A percentile compares a stretch with the other conserved stretches of the same genome.
phyloP scores from a whole-genome alignment of 805 yeast species.

The Metschnikowia bowlesiae region DNA sequence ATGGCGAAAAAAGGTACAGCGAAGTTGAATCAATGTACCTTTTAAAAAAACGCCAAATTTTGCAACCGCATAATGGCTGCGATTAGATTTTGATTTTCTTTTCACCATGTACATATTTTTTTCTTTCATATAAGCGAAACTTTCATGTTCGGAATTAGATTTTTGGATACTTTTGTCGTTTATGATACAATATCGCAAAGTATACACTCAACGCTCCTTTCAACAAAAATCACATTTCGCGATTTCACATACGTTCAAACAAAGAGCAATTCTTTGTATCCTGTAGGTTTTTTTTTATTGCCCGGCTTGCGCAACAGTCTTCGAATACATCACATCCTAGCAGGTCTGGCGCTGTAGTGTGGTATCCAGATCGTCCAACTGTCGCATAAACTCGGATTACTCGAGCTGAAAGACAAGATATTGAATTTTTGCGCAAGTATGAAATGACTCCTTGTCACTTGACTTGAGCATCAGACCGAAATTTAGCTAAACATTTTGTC shows the following conservation, averaged over 20 bases:
- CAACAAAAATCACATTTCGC: too few species aligned
- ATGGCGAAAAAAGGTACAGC: neutral
- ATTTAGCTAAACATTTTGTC: neutral
- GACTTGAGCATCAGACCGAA: neutral
- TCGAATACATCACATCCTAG: neutral
- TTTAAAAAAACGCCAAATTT: neutral
- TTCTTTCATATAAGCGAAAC: neutral
- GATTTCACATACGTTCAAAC: too few species aligned
- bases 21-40: neutral
- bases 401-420: neutral
- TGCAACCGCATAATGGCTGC: neutral
- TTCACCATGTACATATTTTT: neutral
- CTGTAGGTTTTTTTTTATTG: too few species aligned
- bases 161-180: neutral
- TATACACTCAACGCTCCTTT: too few species aligned
- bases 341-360: too few species aligned
- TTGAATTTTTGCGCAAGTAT: neutral
- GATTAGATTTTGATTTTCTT: neutral
- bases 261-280: too few species aligned
- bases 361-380: neutral
- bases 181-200: slow-evolving; percentile 6
- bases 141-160: neutral
- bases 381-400: neutral
- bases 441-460: neutral
- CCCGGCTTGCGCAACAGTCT: neutral